Percentiles rank a stretch among this genome's conserved stretches.
Conservation (phyloP, 768 basidiomycete species). For the Tylopilus sp. region DNA sequence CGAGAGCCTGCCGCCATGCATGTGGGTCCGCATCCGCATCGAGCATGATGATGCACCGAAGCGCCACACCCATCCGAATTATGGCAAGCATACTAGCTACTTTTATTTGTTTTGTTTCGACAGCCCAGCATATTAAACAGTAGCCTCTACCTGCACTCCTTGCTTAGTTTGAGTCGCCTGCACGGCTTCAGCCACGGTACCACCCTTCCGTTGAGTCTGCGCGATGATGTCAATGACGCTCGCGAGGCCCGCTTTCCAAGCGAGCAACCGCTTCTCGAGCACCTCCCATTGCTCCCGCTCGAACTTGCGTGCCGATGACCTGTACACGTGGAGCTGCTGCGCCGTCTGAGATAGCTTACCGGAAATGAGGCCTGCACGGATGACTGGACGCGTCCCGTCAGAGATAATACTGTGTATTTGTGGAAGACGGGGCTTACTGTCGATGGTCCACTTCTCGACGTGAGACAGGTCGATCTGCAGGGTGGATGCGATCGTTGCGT, state of each 20-base stretch:
- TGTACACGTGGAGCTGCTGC: slow-evolving; percentile 68
- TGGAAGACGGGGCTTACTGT: slow-evolving; percentile 58
- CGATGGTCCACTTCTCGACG: slow-evolving; percentile 87
- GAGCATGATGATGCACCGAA: not conserved
- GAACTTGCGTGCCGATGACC: slow-evolving; percentile 73
- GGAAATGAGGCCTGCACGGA: slow-evolving; percentile 72
- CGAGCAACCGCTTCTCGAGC: slow-evolving; percentile 67
- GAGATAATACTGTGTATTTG: not conserved
- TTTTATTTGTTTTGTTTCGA: not conserved
- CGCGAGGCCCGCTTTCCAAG: slow-evolving; percentile 73
- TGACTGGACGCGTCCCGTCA: slow-evolving; percentile 44
- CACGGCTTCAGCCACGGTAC: slow-evolving; percentile 16
- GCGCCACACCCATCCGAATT: too few relatives aligned
- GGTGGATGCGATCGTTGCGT: slow-evolving; percentile 62
- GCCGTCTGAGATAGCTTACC: slow-evolving; percentile 83
- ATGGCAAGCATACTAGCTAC: too few relatives aligned
- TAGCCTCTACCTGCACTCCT: slow-evolving; percentile 19
- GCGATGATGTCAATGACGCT: slow-evolving; percentile 70
- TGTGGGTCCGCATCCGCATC: too few relatives aligned
- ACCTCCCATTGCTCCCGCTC: slow-evolving; percentile 77
- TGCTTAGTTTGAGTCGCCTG: slow-evolving; percentile 25
- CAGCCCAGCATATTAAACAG: slow-evolving; percentile 12
- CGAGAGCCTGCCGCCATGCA: too few relatives aligned
- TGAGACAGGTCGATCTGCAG: slow-evolving; percentile 61
- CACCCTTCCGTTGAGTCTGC: slow-evolving; percentile 44